phyloP scores from a whole-genome alignment of 495 filamentous ascomycete species.

The Talaromyces trachyspermus region DNA sequence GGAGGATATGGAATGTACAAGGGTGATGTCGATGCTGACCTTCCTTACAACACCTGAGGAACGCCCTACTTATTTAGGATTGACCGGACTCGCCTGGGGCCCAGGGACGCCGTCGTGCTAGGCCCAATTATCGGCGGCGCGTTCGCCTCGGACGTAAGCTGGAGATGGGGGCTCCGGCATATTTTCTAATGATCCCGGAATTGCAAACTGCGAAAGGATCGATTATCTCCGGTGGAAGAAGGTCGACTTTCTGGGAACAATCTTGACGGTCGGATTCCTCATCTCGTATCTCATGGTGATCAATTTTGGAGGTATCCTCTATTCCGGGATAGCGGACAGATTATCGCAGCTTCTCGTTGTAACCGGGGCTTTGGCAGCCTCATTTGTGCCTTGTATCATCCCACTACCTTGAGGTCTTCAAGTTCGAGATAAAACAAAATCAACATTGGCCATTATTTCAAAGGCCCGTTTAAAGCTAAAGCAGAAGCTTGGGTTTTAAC shows the following conservation, averaged over 20 bases:
- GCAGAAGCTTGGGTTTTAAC: no score
- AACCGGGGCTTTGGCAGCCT: conserved; percentile 38
- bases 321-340: conserved; percentile 39
- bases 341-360: conserved; percentile 48
- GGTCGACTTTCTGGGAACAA: conserved; percentile 24
- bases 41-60: conserved; percentile 22
- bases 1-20: conserved; percentile 45
- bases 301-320: conserved; percentile 49
- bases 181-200: conserved; percentile 43
- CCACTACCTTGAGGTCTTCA: no score
- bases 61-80: conserved; percentile 27
- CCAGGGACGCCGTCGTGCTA: conserved; percentile 40
- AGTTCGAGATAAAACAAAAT: no score
- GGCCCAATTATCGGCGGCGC: conserved; percentile 59
- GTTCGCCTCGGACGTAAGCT: conserved; percentile 39
- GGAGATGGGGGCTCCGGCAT: conserved; percentile 47
- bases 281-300: conserved; percentile 43
- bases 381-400: no score
- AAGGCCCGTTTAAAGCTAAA: no score
- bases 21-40: conserved; percentile 24
- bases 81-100: conserved; percentile 40
- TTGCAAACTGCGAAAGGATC: conserved; percentile 3
- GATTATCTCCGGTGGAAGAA: conserved; percentile 11
- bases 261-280: conserved; percentile 34
- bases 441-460: no score